Conservation (phyloP, 1,139 yeast genomes). For the Zhuliangozyma parablackwelliae region DNA sequence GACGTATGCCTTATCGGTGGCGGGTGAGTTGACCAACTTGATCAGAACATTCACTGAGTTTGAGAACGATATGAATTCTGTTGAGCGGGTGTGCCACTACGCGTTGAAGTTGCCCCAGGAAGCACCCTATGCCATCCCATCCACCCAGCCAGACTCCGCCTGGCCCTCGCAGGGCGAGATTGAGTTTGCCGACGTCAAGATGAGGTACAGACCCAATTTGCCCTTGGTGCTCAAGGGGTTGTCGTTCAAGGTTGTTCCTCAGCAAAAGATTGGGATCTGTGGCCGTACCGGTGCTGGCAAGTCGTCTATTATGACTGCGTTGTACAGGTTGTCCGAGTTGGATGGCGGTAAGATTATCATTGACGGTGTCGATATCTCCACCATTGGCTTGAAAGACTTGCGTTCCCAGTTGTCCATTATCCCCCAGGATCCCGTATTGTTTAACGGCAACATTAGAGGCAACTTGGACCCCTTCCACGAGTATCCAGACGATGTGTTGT, state of each 20-base stretch:
- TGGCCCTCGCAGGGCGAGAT: conserved; percentile 49
- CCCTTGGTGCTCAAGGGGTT: conserved; percentile 68
- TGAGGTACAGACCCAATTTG: conserved; percentile 72
- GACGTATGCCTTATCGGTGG: conserved; percentile 52
- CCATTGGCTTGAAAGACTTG: conserved; percentile 28
- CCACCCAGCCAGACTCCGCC: conserved; percentile 46
- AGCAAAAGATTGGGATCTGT: conserved; percentile 68
- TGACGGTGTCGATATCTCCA: conserved; percentile 57
- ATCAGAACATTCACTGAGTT: conserved; percentile 59
- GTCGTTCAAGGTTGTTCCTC: conserved; percentile 39
- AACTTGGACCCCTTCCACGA: conserved; percentile 42
- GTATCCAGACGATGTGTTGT: conserved; percentile 33
- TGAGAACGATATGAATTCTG: conserved; percentile 81
- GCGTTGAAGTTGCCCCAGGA: conserved; percentile 46
- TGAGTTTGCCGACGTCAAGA: conserved; percentile 49
- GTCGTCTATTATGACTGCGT: conserved; percentile 62
- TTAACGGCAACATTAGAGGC: conserved; percentile 35
- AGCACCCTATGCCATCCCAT: conserved; percentile 43
- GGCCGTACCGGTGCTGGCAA: conserved; percentile 84
- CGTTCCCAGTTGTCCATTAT: conserved; percentile 36
- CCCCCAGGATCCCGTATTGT: conserved; percentile 45
- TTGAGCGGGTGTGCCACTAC: conserved; percentile 73
- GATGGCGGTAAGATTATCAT: conserved; percentile 48
- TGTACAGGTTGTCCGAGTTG: conserved; percentile 59
- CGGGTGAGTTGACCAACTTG: conserved; percentile 44